A percentile compares a stretch with the other conserved stretches of the same genome.
phyloP scores from a whole-genome alignment of 177 flowering plant species.

The Tripterygium wilfordii region DNA sequence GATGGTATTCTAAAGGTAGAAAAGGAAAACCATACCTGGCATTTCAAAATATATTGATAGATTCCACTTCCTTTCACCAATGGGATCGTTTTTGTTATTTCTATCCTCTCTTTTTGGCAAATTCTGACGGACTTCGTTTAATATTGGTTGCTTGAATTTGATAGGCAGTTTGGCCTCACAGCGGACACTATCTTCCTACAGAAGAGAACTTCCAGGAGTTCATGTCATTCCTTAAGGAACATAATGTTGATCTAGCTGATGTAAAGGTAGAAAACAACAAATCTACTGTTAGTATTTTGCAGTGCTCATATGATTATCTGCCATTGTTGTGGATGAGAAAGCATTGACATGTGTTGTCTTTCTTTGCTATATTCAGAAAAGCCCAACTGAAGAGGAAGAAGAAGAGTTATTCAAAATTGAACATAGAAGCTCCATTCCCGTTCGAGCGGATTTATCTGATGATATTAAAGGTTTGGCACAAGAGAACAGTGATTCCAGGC shows the following conservation, averaged over 20 bases:
- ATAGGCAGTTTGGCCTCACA: constrained; percentile 97
- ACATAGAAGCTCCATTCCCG: neutral
- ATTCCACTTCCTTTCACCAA: too few relatives aligned
- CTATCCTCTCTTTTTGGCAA: too few relatives aligned
- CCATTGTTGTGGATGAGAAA: too few relatives aligned
- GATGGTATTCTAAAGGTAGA: constrained; percentile 64
- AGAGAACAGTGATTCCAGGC: constrained; percentile 7
- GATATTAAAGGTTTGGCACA: constrained; percentile 3
- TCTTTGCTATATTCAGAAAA: constrained; percentile 38
- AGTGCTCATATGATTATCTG: too few relatives aligned
- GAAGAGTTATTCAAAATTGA: too few relatives aligned
- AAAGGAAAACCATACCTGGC: neutral
- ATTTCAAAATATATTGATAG: too few relatives aligned
- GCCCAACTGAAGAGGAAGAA: constrained; percentile 55
- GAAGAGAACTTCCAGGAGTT: constrained; percentile 86
- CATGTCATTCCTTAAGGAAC: constrained; percentile 54
- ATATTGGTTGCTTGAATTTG: neutral
- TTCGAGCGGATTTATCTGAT: constrained; percentile 13
- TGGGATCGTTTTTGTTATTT: too few relatives aligned
- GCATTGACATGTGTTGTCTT: too few relatives aligned
- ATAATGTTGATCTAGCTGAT: constrained; percentile 56
- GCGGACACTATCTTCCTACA: constrained; percentile 94
- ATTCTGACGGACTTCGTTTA: too few relatives aligned
- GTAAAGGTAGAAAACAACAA: constrained; percentile 59
- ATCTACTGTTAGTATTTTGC: too few relatives aligned